Percentiles rank a stretch among this genome's conserved stretches.
Conservation (phyloP, 2,329 filamentous ascomycete species). For the Claviceps lovelessii region DNA sequence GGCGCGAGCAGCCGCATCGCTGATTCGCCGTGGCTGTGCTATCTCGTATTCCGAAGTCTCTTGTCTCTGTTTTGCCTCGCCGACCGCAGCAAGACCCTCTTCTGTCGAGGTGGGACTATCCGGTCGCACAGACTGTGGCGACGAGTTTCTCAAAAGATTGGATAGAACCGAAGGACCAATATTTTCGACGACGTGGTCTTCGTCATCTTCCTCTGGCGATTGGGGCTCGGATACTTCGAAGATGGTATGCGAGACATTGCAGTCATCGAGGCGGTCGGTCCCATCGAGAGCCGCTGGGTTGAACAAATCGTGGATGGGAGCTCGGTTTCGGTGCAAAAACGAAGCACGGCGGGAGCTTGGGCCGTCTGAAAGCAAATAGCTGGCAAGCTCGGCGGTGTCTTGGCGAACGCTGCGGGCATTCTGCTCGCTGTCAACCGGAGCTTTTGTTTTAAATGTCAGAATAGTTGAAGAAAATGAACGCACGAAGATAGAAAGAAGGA, state of each 20-base stretch:
- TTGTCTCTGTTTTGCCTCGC: slow-evolving; percentile 1
- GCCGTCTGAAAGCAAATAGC: slow-evolving; percentile 59
- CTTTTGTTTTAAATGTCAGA: slow-evolving; percentile 16
- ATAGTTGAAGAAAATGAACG: background rate
- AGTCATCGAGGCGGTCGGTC: slow-evolving; percentile 11
- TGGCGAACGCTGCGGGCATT: slow-evolving; percentile 70
- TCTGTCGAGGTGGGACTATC: slow-evolving; percentile 5
- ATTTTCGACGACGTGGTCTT: slow-evolving; percentile 8
- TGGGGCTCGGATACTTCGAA: slow-evolving; percentile 42
- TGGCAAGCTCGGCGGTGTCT: slow-evolving; percentile 76
- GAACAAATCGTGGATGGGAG: slow-evolving; percentile 16
- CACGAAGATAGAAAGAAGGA: background rate
- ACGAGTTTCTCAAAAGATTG: slow-evolving; percentile 35
- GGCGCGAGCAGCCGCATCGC: slow-evolving; percentile 6
- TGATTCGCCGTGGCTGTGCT: slow-evolving; percentile 5
- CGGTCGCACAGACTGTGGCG: slow-evolving; percentile 23
- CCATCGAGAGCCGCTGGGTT: slow-evolving; percentile 10
- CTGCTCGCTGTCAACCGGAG: slow-evolving; percentile 51
- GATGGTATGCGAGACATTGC: slow-evolving; percentile 35
- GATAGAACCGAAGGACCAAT: slow-evolving; percentile 29
- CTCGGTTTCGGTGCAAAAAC: slow-evolving; percentile 28
- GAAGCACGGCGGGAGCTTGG: slow-evolving; percentile 28
- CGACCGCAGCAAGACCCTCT: background rate
- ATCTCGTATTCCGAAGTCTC: slow-evolving; percentile 1
- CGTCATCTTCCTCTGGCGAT: slow-evolving; percentile 12